Evolutionary conservation across 2,329 filamentous ascomycete species (phyloP).

Genomic region (Myotisia sp.): DNA sequence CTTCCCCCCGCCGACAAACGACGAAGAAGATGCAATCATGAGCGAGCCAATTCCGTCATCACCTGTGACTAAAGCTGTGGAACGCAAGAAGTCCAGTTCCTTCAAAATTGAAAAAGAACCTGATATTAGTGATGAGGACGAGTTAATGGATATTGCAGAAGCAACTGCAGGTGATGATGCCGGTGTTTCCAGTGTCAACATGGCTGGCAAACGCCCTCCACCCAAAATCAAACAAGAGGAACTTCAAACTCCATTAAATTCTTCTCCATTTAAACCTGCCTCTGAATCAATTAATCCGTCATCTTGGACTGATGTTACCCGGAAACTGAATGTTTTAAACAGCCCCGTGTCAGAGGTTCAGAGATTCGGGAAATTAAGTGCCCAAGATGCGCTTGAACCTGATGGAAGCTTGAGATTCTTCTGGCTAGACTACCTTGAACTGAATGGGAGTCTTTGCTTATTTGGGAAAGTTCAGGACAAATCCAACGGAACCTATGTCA

Average conservation of each 20-base stretch:
- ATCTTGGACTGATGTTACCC: slow-evolving; percentile 76
- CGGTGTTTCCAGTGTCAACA: slow-evolving; percentile 61
- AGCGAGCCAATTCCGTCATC: slow-evolving; percentile 81
- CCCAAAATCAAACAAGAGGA: slow-evolving; percentile 59
- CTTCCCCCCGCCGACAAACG: slow-evolving; percentile 28
- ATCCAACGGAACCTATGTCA: slow-evolving; percentile 61
- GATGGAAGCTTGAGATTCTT: slow-evolving; percentile 89
- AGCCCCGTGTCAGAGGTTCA: slow-evolving; percentile 50
- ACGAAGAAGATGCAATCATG: slow-evolving; percentile 58
- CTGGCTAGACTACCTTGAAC: slow-evolving; percentile 91
- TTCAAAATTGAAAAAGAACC: slow-evolving; percentile 44
- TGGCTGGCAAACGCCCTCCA: slow-evolving; percentile 62
- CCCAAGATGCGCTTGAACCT: slow-evolving; percentile 76
- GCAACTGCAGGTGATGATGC: slow-evolving; percentile 50
- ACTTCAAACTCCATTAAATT: slow-evolving; percentile 58
- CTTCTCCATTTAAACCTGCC: slow-evolving; percentile 54
- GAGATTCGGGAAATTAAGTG: slow-evolving; percentile 63
- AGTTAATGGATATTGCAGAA: slow-evolving; percentile 75
- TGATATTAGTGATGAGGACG: slow-evolving; percentile 61
- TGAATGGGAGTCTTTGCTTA: slow-evolving; percentile 79
- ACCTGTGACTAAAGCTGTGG: slow-evolving; percentile 62
- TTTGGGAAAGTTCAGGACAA: slow-evolving; percentile 96
- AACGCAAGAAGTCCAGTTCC: slow-evolving; percentile 47
- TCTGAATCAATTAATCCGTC: slow-evolving; percentile 57
- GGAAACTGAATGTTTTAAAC: slow-evolving; percentile 71